Base-by-base conservation (phyloP, 1,284 basidiomycete genomes). In the Ganoderma multipileum region DNA sequence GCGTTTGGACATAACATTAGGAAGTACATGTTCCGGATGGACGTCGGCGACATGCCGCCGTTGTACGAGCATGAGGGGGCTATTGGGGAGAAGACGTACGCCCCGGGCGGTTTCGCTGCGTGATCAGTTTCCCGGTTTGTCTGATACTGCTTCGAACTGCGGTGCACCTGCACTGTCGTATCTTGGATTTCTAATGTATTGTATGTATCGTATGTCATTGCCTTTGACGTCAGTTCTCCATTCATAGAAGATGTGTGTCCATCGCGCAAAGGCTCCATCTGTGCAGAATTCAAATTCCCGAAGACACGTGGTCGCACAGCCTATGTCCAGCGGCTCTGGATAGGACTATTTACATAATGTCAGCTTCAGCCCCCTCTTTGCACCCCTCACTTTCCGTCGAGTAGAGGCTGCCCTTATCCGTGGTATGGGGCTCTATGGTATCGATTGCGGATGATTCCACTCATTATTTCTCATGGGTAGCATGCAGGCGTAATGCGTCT, bases 1-100 rank as follows among this genome's bases (percentile, higher is more conserved):
- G 82, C 84, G 61, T 73, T 88, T 2, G 84, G 84, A 3, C 85
- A 85, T 77, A 86, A 85, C 76, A 81, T 90, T 81, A 85, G 84
- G 76, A 84, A 83, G 69, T 82, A 86, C 67, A 77, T 91, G 44
- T 57, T 68, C 44, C 81, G 89, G 68, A 79, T 84, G 58, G 82
- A 81, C 78, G 77, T 83, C 0, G 76, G 78, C 9, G 77, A 80
- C 38, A 67, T 83, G 16, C 78, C 79, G n/a, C 84, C 83, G 23
- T 76, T 87, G 60, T 86, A 68, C 52, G 67, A 64, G 67, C 67
- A 68, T 39, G 67, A 68, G 23, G 63, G 67, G 30, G 67, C 63
- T 7, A 44, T 36, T 30, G 42, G 30, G 4, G 61, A 47, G 42
- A 61, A 61, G 42, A 47, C 28, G 42, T 44, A 61, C 18, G 26